Conservation (phyloP, 2,329 filamentous ascomycete genomes). For the Penicillium nordicum region DNA sequence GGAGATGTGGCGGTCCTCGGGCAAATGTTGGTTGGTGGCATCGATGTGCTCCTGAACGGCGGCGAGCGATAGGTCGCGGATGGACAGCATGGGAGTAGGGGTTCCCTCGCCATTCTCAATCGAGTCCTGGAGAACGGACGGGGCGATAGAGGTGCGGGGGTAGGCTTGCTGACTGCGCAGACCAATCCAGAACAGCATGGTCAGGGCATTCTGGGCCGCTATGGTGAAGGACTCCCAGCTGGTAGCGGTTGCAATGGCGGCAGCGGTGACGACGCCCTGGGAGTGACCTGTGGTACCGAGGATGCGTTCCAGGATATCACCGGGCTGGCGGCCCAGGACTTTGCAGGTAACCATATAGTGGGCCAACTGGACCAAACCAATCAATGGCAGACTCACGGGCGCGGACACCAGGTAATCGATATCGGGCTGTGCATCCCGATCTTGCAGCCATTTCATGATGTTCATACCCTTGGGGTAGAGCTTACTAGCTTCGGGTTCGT, state of each 20-base stretch:
- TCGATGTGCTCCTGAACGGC: constrained; percentile 96
- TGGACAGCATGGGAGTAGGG: constrained; percentile 96
- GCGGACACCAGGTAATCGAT: constrained; percentile 91
- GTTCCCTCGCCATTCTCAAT: constrained; percentile 90
- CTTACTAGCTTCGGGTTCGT: constrained; percentile 84
- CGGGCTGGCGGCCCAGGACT: constrained; percentile 82
- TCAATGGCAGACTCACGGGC: constrained; percentile 91
- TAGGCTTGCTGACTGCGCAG: constrained; percentile 96
- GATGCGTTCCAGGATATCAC: constrained; percentile 78
- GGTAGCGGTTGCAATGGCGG: constrained; percentile 82
- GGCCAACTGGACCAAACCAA: constrained; percentile 90
- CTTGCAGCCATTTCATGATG: constrained; percentile 87
- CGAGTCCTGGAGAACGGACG: constrained; percentile 86
- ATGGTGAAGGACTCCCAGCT: constrained; percentile 91
- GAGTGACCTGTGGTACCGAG: constrained; percentile 92
- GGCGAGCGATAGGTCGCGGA: constrained; percentile 81
- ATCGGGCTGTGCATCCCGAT: constrained; percentile 85
- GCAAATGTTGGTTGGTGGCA: constrained; percentile 93
- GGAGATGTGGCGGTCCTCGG: constrained; percentile 84
- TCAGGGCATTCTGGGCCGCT: constrained; percentile 74
- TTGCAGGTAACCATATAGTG: constrained; percentile 95
- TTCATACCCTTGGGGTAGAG: constrained; percentile 96
- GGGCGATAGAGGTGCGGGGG: constrained; percentile 88
- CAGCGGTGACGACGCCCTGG: constrained; percentile 90
- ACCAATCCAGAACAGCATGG: constrained; percentile 98